Base-by-base conservation (phyloP, 2,329 filamentous ascomycete genomes). In the Colletotrichum higginsianum region DNA sequence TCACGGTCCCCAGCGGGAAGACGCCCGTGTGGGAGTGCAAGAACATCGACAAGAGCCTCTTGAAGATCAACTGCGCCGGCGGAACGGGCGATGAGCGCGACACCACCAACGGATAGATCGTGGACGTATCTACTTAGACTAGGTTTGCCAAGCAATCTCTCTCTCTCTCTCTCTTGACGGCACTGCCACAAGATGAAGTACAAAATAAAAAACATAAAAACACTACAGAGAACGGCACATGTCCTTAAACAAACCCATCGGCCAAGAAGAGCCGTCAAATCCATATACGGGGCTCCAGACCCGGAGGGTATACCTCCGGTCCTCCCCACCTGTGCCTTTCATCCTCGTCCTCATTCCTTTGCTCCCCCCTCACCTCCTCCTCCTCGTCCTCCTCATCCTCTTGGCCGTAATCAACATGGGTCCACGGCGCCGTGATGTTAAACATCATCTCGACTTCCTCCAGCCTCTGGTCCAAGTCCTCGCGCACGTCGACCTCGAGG, bases 1-100 rank as follows among this genome's bases (percentile, higher is more conserved):
- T 89, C 5, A 78, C 78, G 23, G 85, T 85, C 65, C 86, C 87
- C 0, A 84, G 78, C 53, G 86, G 86, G 4, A 80, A 81, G 5
- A 79, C 80, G 9, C 77, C 85, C 50, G 73, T 78, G 42, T 87
- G 82, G 71, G 77, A 81, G 35, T 87, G 86, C 74, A 82, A 81
- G 11, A 87, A 86, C 75, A 80, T 84, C 35, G 69, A 74, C 23
- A 50, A 66, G 9, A 49, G 16, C 21, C 52, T 72, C 2, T 49
- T 74, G 38, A 46, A 72, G 2, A 57, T 72, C 26, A 63, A 66
- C 52, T 72, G 72, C 57, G 56, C 64, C 16, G 18, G 64, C 2
- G 52, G 42, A 2, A 18, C 63, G 2, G 56, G 23, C 9, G 56
- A 35, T 21, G 65, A 71, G 1, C 58, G 68, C 0, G 58, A 68